Evolutionary conservation across 208 protist genomes (phyloP).

Genomic region (Trypanosomatidae sp.): DNA sequence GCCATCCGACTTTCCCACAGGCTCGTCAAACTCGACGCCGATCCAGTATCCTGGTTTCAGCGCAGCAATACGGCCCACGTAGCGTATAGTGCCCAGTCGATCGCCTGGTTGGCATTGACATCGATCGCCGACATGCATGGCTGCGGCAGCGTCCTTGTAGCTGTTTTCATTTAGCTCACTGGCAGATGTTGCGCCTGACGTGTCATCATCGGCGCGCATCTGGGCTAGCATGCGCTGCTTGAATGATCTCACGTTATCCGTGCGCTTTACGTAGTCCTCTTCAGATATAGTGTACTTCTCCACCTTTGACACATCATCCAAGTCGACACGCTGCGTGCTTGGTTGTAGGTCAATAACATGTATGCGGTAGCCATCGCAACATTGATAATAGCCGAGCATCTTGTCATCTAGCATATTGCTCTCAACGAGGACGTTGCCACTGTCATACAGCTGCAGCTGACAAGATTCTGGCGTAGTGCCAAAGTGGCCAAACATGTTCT

Average conservation of each 20-base stretch:
- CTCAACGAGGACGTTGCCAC: slow-evolving; percentile 41
- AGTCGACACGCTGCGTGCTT: slow-evolving; percentile 38
- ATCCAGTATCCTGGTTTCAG: slow-evolving; percentile 87
- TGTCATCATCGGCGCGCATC: slow-evolving; percentile 52
- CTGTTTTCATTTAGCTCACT: slow-evolving; percentile 36
- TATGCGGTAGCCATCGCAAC: slow-evolving; percentile 66
- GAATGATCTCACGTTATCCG: slow-evolving; percentile 65
- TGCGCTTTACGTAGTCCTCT: slow-evolving; percentile 80
- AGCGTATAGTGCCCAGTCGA: slow-evolving; percentile 73
- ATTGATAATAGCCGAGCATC: slow-evolving; percentile 78
- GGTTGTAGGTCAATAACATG: slow-evolving; percentile 85
- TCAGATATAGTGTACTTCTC: slow-evolving; percentile 89
- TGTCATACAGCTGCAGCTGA: slow-evolving; percentile 71
- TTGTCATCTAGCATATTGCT: slow-evolving; percentile 53
- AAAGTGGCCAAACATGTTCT: slow-evolving; percentile 72
- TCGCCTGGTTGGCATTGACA: slow-evolving; percentile 74
- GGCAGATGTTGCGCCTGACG: slow-evolving; percentile 12
- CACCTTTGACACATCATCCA: slow-evolving; percentile 76
- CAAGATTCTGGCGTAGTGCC: slow-evolving; percentile 48
- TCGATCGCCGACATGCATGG: slow-evolving; percentile 72
- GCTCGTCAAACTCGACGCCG: slow-evolving; percentile 91
- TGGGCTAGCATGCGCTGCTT: slow-evolving; percentile 61
- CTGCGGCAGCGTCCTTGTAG: slow-evolving; percentile 52
- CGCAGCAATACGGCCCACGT: slow-evolving; percentile 66
- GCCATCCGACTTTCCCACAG: slow-evolving; percentile 91